These are phyloP conservation scores for Obelidium mucronatum DNA, from an alignment of 192 early-diverging fungal genomes.

Conservation along the genomic window DNA sequence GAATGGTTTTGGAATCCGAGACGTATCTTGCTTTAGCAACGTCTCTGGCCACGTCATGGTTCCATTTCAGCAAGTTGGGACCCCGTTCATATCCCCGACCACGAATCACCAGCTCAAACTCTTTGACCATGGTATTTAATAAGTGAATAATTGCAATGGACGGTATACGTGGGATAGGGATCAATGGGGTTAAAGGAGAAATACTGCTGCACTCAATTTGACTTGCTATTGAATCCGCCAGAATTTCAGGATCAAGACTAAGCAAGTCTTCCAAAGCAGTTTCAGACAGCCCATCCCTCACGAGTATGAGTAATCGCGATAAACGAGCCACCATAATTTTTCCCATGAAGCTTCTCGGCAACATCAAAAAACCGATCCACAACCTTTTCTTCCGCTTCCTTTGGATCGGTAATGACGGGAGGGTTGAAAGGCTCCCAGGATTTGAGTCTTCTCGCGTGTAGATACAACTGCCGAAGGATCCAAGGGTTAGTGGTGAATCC, in stretches of 20 bases:
- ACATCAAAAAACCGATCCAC: conserved; percentile 18
- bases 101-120: conserved; percentile 7
- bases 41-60: conserved; percentile 8
- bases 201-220: conserved; percentile 26
- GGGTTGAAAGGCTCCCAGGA: conserved; percentile 24
- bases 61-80: conserved; percentile 30
- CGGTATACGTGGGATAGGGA: conserved; percentile 35
- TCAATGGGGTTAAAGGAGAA: conserved; percentile 5
- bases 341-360: conserved; percentile 35
- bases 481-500: conserved; percentile 1
- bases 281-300: conserved; percentile 36
- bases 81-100: conserved; percentile 22
- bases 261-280: conserved; percentile 36
- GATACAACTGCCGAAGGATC: conserved; percentile 19
- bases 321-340: conserved; percentile 13
- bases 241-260: conserved; percentile 27
- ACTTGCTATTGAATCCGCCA: conserved; percentile 23
- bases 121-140: conserved; percentile 19
- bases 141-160: conserved; percentile 27
- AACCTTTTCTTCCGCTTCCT: neutral
- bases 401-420: neutral
- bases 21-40: conserved; percentile 25
- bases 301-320: neutral
- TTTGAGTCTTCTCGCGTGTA: neutral
- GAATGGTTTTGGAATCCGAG: conserved; percentile 16